Base-by-base conservation (phyloP, 1,284 basidiomycete genomes). In the Pseudozyma thailandica region DNA sequence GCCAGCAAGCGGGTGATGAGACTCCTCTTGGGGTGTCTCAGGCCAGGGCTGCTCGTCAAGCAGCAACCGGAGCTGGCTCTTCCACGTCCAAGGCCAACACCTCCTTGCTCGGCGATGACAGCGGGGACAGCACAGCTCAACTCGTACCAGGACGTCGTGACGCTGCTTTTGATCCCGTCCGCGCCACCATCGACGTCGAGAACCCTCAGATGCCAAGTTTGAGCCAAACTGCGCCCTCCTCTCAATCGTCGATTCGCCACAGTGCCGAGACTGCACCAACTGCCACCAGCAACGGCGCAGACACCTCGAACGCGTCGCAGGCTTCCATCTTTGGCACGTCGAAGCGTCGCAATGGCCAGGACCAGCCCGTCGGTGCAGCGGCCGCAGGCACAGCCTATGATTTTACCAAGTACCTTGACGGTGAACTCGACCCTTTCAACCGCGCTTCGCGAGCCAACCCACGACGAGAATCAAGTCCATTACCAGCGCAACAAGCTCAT, bases 401-500 rank as follows among this genome's bases (percentile, higher is more conserved):
- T 39, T 72, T 72, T 38, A 50, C 42, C 62, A 72, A 65, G 35
- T 72, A 72, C 31, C 62, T 72, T 28, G 62, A 72, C 18, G 54
- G 62, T 28, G 69, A 65, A 25, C 57, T 72, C 38, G 69, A 72
- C 25, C 69, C 69, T 16, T 72, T 72, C 58, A 72, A 72, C 41
- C 62, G 62, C 18, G 62, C 54, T 10, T 61, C 69, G 9, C 69
- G 69, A 21, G 50, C 53, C 18, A 62, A 72, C 15, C 49, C 46
- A 5, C 57, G 69, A 13, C 39, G 61, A 15, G 62, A 72, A 21
- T 72, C 69, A 8, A 53, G 69, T 43, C 69, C 69, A 3, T 54
- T 72, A n/a, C 58, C 69, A 5, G 62, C 38, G 4, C 58, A 49
- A 28, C 57, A 49, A 3, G 35, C 20, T 18, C 41, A 51, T 4